These are phyloP conservation scores for Magnusiomyces magnusii DNA, from an alignment of 1,139 yeast species.

Conservation along the genomic window DNA sequence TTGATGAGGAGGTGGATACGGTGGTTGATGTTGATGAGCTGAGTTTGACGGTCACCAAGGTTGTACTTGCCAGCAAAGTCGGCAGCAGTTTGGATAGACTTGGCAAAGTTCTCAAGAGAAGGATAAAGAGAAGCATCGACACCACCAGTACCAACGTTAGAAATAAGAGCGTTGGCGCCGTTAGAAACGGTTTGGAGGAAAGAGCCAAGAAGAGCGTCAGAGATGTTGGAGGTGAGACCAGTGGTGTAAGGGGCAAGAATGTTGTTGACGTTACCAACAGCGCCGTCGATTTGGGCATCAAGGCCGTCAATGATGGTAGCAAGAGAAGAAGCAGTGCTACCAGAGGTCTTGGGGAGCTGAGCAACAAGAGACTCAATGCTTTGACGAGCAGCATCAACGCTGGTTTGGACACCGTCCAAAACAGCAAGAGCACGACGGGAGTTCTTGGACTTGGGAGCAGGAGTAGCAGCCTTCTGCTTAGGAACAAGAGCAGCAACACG, in stretches of 20 bases:
- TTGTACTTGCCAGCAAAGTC: slow-evolving; percentile 16
- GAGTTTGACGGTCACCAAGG: slow-evolving; percentile 13
- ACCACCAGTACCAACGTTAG: slow-evolving; percentile 22
- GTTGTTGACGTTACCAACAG: slow-evolving; percentile 24
- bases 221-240: slow-evolving; percentile 24
- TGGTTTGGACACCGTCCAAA: slow-evolving; percentile 17
- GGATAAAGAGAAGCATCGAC: slow-evolving; percentile 14
- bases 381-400: slow-evolving; percentile 24
- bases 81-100: slow-evolving; percentile 17
- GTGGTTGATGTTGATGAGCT: slow-evolving; percentile 16
- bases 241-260: slow-evolving; percentile 25
- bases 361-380: slow-evolving; percentile 24
- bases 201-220: slow-evolving; percentile 26
- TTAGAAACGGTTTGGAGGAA: slow-evolving; percentile 30
- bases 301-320: slow-evolving; percentile 28
- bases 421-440: slow-evolving; percentile 8
- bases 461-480: not conserved
- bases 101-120: slow-evolving; percentile 16
- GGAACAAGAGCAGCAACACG: slow-evolving; percentile 2
- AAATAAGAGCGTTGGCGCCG: slow-evolving; percentile 30
- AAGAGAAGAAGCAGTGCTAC: slow-evolving; percentile 10
- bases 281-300: slow-evolving; percentile 32
- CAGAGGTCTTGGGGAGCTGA: slow-evolving; percentile 17
- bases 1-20: slow-evolving; percentile 13
- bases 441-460: not conserved